A percentile compares a stretch with the other conserved stretches of the same genome.
These are phyloP conservation scores for Hysterangium stoloniferum DNA, from an alignment of 768 basidiomycete genomes.

Conservation along the genomic window DNA sequence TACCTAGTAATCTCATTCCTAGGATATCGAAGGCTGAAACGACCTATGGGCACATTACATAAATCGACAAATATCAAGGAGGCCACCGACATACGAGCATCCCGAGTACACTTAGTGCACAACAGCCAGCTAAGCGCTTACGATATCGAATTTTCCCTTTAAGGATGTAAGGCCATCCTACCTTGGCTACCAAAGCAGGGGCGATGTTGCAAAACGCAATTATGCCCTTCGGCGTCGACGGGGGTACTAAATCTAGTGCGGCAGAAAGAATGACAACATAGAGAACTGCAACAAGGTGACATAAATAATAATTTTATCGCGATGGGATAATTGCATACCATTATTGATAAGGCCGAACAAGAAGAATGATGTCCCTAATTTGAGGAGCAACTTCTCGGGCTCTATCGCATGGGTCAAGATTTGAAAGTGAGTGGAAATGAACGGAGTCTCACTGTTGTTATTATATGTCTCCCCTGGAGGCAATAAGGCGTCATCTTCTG, in stretches of 20 bases:
- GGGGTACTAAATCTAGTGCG: conserved; percentile 88
- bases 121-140: conserved; percentile 68
- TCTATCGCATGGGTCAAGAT: no score
- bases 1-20: conserved; percentile 67
- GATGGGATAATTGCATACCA: conserved; percentile 35
- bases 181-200: conserved; percentile 78
- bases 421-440: no score
- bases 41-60: conserved; percentile 38
- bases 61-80: neutral
- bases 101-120: conserved; percentile 64
- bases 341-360: conserved; percentile 91
- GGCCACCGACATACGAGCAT: conserved; percentile 63
- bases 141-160: conserved; percentile 81
- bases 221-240: conserved; percentile 88
- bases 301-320: conserved; percentile 4
- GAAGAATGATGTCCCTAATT: conserved; percentile 65
- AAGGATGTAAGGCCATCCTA: conserved; percentile 88
- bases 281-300: conserved; percentile 44
- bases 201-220: conserved; percentile 94
- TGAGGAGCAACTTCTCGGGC: conserved; percentile 26
- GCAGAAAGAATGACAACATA: conserved; percentile 97
- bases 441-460: no score
- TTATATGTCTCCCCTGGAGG: no score
- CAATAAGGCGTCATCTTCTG: no score
- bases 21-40: conserved; percentile 67